Conservation (phyloP, 2,329 filamentous ascomycete species). For the Cladosporium sp. region DNA sequence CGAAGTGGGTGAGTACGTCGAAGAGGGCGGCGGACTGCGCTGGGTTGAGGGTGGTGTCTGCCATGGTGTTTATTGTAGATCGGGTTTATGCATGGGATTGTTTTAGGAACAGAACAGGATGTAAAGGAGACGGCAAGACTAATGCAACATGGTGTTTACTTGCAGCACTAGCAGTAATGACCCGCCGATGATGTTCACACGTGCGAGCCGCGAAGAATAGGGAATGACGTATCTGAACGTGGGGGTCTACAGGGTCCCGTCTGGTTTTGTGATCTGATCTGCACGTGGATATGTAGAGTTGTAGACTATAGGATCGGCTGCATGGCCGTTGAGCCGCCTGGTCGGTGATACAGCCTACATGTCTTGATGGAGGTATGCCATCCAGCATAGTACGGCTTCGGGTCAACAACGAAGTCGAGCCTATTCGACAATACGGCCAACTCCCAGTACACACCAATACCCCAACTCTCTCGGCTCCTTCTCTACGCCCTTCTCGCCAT, state of each 20-base stretch:
- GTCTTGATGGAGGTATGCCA: not conserved
- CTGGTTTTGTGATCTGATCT: not conserved
- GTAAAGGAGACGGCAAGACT: not conserved
- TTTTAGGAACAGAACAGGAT: not conserved
- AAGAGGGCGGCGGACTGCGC: slow-evolving; percentile 54
- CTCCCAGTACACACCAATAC: slow-evolving; percentile 92
- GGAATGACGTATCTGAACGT: slow-evolving; percentile 1
- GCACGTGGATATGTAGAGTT: not conserved
- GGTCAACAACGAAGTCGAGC: not conserved
- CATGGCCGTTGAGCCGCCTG: slow-evolving; percentile 4
- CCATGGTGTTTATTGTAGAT: slow-evolving; percentile 4
- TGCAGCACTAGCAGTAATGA: slow-evolving; percentile 5
- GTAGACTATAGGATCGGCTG: not conserved
- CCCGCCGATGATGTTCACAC: slow-evolving; percentile 12
- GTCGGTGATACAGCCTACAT: not conserved
- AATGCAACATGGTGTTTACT: slow-evolving; percentile 14
- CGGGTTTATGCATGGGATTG: not conserved
- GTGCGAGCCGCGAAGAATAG: not conserved
- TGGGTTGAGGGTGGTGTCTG: slow-evolving; percentile 35
- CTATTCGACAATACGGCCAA: slow-evolving; percentile 68
- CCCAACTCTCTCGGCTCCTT: slow-evolving; percentile 84
- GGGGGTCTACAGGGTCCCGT: not conserved
- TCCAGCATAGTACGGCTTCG: not conserved
- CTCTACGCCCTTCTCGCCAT: slow-evolving; percentile 61
- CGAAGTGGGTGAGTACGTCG: slow-evolving; percentile 57